Base-by-base conservation (phyloP, 2,329 filamentous ascomycete genomes). In the Kalmusia sp. region DNA sequence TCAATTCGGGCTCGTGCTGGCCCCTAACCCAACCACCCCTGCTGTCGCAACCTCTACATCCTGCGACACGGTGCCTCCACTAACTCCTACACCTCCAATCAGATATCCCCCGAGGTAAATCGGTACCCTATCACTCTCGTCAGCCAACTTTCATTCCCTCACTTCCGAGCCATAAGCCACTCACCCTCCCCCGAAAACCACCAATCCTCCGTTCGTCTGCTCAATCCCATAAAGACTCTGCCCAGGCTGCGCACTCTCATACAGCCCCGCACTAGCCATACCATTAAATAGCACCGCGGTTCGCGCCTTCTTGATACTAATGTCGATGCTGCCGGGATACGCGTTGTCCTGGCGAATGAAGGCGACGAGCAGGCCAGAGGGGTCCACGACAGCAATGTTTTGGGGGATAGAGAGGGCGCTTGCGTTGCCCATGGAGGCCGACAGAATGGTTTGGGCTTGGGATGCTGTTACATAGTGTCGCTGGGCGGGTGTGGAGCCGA, bases 311-410 rank as follows among this genome's bases (percentile, higher is more conserved):
- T 68, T 69, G 25, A 58, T 58, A 4, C 60, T 63, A 12, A 71
- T 58, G 19, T 70, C 67, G 37, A 71, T 67, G 22, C 63, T 67
- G 6, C 65, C 67, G 3, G 58, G 47, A 39, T 54, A 64, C 2
- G 68, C 64, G 24, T 69, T 69, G 55, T 71, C 67, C 65, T 68
- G 67, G 27, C 59, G 59, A 7, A 61, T 41, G 51, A 70, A 70
- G 6, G 64, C 67, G 27, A 71, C 62, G 12, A 70, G 56, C 1
- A 68, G 38, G 5, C 67, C 67, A 1, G 63, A 65, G 0, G 67
- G 63, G 38, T 70, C 66, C 4, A 69, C 62, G 6, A 71, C 47
- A 21, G 68, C 68, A 15, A 71, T 63, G 46, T 71, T 71, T 19
- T 69, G 60, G 2, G 65, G 65, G 9, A 67, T 47, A 1, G 59